A percentile compares a stretch with the other conserved stretches of the same genome.
phyloP scores from a whole-genome alignment of 2,329 filamentous ascomycete species.

The Diaporthe humulicola region DNA sequence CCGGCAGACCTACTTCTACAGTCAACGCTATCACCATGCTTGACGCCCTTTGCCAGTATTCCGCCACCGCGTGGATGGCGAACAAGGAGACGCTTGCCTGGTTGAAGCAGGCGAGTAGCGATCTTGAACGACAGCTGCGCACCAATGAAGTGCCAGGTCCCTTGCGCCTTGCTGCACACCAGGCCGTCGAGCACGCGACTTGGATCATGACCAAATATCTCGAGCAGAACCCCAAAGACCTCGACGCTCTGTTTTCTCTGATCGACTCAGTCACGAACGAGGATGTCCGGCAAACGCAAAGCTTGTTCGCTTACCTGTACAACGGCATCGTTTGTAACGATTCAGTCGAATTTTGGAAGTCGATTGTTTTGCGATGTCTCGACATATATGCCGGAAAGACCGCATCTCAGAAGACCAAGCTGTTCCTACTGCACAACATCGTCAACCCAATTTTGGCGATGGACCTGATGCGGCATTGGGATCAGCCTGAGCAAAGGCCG shows the following conservation, averaged over 20 bases:
- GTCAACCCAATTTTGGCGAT: conserved; percentile 97
- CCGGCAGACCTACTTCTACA: conserved; percentile 76
- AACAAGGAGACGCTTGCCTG: conserved; percentile 72
- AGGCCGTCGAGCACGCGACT: conserved; percentile 91
- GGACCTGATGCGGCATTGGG: conserved; percentile 91
- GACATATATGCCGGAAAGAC: conserved; percentile 86
- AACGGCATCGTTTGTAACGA: conserved; percentile 84
- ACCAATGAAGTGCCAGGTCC: conserved; percentile 76
- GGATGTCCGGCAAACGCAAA: conserved; percentile 82
- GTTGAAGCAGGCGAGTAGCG: conserved; percentile 78
- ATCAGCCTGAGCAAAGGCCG: conserved; percentile 62
- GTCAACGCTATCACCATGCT: conserved; percentile 92
- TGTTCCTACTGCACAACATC: conserved; percentile 90
- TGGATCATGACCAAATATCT: conserved; percentile 86
- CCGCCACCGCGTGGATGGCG: conserved; percentile 79
- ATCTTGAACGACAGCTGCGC: conserved; percentile 81
- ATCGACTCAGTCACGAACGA: conserved; percentile 87
- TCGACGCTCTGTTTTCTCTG: conserved; percentile 87
- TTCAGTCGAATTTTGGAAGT: conserved; percentile 88
- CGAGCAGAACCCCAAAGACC: conserved; percentile 78
- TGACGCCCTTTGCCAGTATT: conserved; percentile 80
- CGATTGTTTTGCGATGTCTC: conserved; percentile 85
- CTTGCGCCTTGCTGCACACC: conserved; percentile 87
- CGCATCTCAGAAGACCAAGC: conserved; percentile 89
- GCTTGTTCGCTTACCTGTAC: conserved; percentile 87